Conservation (phyloP, 352 stramenopile species). For the Globisporangium acanthophoron region DNA sequence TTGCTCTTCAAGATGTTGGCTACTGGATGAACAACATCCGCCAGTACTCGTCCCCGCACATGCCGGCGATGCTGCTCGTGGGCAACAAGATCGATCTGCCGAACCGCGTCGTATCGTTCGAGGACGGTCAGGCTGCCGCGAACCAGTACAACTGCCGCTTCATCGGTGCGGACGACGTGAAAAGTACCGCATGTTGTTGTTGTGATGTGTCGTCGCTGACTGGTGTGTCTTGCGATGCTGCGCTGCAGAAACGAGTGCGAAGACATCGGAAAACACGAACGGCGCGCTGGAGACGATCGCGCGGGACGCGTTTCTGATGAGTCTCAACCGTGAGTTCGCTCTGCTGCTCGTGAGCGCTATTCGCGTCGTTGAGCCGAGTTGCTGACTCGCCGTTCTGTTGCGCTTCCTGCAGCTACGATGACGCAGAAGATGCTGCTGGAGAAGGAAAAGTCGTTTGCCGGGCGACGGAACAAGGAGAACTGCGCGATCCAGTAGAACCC, state of each 20-base stretch:
- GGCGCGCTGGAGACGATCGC: conserved; percentile 83
- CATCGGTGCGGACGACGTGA: conserved; percentile 45
- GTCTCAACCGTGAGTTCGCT: conserved; percentile 67
- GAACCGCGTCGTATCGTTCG: conserved; percentile 69
- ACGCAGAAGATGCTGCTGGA: conserved; percentile 79
- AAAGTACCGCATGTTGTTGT: too few relatives aligned
- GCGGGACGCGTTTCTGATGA: conserved; percentile 81
- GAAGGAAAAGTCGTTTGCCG: conserved; percentile 67
- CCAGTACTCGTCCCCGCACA: conserved; percentile 71
- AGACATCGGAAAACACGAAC: conserved; percentile 86
- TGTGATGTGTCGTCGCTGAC: not conserved
- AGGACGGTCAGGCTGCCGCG: conserved; percentile 75
- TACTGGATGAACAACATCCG: conserved; percentile 97
- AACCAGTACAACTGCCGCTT: conserved; percentile 85
- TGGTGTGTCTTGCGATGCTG: not conserved
- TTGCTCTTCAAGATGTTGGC: conserved; percentile 67
- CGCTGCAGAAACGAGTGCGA: conserved; percentile 79
- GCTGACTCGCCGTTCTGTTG: not conserved
- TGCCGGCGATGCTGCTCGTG: conserved; percentile 83
- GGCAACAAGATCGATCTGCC: conserved; percentile 92
- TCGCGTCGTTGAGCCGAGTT: not conserved
- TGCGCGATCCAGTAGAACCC: conserved; percentile 55
- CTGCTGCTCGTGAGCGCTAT: not conserved
- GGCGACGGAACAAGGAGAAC: conserved; percentile 76
- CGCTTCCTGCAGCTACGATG: conserved; percentile 37